Evolutionary conservation across 305 asterid species (phyloP).

Genomic region (Solanum chacoense): DNA sequence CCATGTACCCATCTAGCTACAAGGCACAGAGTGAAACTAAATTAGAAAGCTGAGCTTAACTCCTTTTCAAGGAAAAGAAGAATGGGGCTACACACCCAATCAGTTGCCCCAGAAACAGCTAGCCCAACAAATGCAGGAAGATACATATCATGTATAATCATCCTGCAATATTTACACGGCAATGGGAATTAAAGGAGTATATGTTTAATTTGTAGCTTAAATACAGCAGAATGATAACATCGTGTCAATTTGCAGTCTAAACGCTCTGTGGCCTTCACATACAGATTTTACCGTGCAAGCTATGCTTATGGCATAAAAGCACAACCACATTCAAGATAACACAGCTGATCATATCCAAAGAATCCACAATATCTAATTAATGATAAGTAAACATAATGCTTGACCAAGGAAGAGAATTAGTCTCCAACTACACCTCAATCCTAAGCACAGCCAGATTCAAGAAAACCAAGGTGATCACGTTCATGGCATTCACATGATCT

Average conservation of each 20-base stretch:
- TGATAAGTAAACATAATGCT: not conserved
- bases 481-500: not conserved
- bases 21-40: conserved; percentile 9
- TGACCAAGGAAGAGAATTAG: not conserved
- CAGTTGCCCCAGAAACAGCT: conserved; percentile 79
- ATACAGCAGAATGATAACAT: not conserved
- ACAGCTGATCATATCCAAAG: not conserved
- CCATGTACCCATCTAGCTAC: conserved; percentile 91
- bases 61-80: not conserved
- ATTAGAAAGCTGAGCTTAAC: not conserved
- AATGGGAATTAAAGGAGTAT: not conserved
- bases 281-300: not conserved
- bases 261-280: not conserved
- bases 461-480: not conserved
- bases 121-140: conserved; percentile 74
- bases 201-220: not conserved
- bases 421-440: not conserved
- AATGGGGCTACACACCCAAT: conserved; percentile 54
- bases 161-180: conserved; percentile 43
- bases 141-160: conserved; percentile 84
- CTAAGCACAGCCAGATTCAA: not conserved
- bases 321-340: not conserved
- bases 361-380: not conserved
- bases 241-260: not conserved
- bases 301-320: not conserved